Evolutionary conservation across 148 eudicot species (phyloP), one percentile per base, ranked within the genome.

Genomic region (Suaeda aralocaspica): DNA sequence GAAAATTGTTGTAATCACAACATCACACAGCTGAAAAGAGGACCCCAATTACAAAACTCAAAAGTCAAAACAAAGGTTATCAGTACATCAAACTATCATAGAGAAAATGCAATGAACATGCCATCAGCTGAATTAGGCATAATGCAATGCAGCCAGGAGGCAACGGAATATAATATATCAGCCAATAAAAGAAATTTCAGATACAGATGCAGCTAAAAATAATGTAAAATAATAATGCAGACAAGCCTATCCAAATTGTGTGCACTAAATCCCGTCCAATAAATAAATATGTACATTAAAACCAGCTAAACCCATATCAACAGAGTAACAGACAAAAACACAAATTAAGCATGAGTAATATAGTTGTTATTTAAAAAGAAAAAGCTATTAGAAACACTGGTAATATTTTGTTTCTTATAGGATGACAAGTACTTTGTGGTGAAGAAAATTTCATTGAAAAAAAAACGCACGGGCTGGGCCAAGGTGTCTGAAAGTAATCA

Each of bases 41-140:
- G 5, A 10, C 50, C 50, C 50, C 10, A 13, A 12, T 46, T 15
- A 1, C 18, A 19, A 49, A 19, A 49, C 6, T 3, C 41, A 36
- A 36, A 3, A 26, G 2, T 11, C 49, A 45, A 9, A 45, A 45
- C 49, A 45, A 4, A 5, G 49, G 24, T 19, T 5, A 2, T 1
- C 9, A 50, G 4, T 12, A 21, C 19, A 53, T 21, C 25, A n/a
- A 29, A 15, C 15, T 30, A 3, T 59, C 39, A 53, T 21, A 58
- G 31, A 21, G 39, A 59, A 2, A 33, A 33, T 31, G 64, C 44
- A 59, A 59, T 59, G n/a, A 59, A 30, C 64, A 59, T 59, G 42
- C 25, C 39, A 31, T 59, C 9, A 2, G 44, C 22, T 33, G 22
- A 24, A 31, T 33, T 36, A 59, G 19, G n/a, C 64, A 33, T 33